Evolutionary conservation across 2,329 filamentous ascomycete species (phyloP).

Genomic region (Metarhizium sp.): DNA sequence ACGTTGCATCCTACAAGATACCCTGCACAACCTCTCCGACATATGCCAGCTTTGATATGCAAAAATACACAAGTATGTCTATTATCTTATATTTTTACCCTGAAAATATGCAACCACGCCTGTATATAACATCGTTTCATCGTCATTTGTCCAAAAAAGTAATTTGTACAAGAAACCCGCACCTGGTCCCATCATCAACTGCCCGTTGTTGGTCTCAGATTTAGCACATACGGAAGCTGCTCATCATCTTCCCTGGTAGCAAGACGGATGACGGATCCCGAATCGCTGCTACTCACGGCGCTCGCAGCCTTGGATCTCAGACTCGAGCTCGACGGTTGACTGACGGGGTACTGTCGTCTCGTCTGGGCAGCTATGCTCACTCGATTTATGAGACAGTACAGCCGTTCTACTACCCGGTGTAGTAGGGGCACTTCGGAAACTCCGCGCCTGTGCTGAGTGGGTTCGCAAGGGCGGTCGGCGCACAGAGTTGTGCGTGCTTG

Average conservation of each 20-base stretch:
- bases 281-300: conserved; percentile 16
- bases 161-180: not conserved
- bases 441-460: conserved; percentile 34
- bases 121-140: not conserved
- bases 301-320: conserved; percentile 27
- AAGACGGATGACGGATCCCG: conserved; percentile 39
- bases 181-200: not conserved
- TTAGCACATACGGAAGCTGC: conserved; percentile 28
- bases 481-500: conserved; percentile 23
- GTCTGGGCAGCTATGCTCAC: conserved; percentile 30
- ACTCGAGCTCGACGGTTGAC: conserved; percentile 29
- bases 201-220: conserved; percentile 20
- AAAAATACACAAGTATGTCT: too few species aligned
- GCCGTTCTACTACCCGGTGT: conserved; percentile 36
- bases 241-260: conserved; percentile 26
- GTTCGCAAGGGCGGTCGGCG: conserved; percentile 21
- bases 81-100: too few species aligned
- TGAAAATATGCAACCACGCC: not conserved
- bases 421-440: conserved; percentile 44
- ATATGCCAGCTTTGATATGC: too few species aligned
- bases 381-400: conserved; percentile 26
- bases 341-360: conserved; percentile 28
- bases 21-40: too few species aligned
- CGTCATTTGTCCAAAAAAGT: not conserved
- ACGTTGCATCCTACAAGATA: too few species aligned